These are phyloP conservation scores for Aspergillus hancockii DNA, from an alignment of 495 filamentous ascomycete genomes.

Conservation along the genomic window DNA sequence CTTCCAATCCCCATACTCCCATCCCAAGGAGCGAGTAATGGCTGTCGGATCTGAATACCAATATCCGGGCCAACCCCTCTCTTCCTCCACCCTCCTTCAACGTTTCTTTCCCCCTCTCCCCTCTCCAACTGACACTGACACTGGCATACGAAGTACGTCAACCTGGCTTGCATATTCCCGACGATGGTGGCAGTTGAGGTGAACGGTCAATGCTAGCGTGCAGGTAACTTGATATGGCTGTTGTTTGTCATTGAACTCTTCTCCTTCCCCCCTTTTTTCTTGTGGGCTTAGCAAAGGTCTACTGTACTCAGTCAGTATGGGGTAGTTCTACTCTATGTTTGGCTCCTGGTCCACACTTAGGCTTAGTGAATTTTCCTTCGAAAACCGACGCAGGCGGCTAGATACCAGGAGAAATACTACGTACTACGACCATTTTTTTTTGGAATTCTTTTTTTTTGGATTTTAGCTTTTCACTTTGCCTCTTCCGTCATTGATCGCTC, in stretches of 20 bases:
- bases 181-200: slow-evolving; percentile 13
- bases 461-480: slow-evolving; percentile 24
- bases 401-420: not conserved
- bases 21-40: slow-evolving; percentile 8
- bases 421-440: not conserved
- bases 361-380: not conserved
- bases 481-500: slow-evolving; percentile 38
- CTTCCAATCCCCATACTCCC: slow-evolving; percentile 12
- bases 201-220: slow-evolving; percentile 17
- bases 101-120: slow-evolving; percentile 4
- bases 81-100: slow-evolving; percentile 10
- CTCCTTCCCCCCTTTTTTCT: slow-evolving; percentile 28
- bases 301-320: not conserved
- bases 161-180: slow-evolving; percentile 26
- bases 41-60: slow-evolving; percentile 13
- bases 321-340: not conserved
- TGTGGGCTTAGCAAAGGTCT: not conserved
- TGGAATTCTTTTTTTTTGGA: slow-evolving; percentile 2
- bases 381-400: not conserved
- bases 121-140: slow-evolving; percentile 10
- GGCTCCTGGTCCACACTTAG: not conserved
- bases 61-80: slow-evolving; percentile 9
- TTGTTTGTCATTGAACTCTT: slow-evolving; percentile 4
- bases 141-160: slow-evolving; percentile 14
- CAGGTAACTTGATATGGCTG: slow-evolving; percentile 13